These are phyloP conservation scores for Suillus lakei DNA, from an alignment of 768 basidiomycete species.

Conservation along the genomic window DNA sequence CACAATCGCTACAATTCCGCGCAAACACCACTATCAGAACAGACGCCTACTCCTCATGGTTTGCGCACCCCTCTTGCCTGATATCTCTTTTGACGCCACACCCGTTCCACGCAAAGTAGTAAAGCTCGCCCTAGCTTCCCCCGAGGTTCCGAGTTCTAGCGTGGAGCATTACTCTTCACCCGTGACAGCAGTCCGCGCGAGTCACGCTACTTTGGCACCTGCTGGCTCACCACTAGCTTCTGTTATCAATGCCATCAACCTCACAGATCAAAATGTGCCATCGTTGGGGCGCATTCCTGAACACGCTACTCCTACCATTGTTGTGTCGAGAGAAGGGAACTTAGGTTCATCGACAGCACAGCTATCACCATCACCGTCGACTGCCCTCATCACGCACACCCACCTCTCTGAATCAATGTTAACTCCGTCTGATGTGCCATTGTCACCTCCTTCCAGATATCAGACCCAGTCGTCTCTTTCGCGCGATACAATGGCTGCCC, in stretches of 20 bases:
- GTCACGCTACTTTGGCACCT: conserved; percentile 17
- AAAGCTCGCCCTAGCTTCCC: neutral
- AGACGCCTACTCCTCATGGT: neutral
- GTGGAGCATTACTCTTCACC: conserved; percentile 4
- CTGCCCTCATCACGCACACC: conserved; percentile 14
- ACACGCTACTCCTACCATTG: neutral
- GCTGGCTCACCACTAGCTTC: conserved; percentile 30
- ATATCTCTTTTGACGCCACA: conserved; percentile 19
- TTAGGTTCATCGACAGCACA: conserved; percentile 9
- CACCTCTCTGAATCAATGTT: conserved; percentile 5
- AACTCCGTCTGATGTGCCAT: conserved; percentile 3
- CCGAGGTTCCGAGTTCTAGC: neutral
- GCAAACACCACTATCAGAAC: conserved; percentile 10
- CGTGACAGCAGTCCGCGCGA: conserved; percentile 8
- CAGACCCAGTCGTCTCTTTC: neutral
- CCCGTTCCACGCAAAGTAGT: conserved; percentile 18
- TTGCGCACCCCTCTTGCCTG: conserved; percentile 16
- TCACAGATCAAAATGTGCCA: conserved; percentile 9
- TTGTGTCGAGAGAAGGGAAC: conserved; percentile 10
- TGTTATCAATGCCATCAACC: conserved; percentile 35
- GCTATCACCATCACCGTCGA: conserved; percentile 7
- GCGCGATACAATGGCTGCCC: conserved; percentile 8
- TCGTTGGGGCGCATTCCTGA: neutral
- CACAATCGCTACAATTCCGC: neutral
- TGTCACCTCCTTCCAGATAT: conserved; percentile 1